Conservation (phyloP, 495 filamentous ascomycete genomes). For the Cercophora samala region DNA sequence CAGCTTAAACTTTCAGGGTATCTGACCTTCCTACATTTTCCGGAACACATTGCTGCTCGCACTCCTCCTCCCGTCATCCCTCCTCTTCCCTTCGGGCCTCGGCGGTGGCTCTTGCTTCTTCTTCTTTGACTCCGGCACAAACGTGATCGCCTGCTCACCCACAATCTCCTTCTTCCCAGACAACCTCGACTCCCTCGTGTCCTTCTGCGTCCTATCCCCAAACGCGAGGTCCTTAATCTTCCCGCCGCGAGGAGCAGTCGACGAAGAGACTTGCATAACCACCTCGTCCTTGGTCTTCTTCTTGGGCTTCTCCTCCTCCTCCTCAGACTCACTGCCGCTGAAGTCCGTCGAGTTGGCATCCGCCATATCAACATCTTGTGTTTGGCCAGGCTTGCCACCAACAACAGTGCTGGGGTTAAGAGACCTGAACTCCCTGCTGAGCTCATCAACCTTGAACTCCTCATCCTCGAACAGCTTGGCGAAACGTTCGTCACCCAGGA, state of each 20-base stretch:
- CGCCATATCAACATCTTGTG: slow-evolving; percentile 9
- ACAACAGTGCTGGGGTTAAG: slow-evolving; percentile 73
- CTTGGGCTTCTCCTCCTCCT: slow-evolving; percentile 40
- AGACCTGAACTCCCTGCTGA: slow-evolving; percentile 76
- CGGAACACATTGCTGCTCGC: slow-evolving; percentile 72
- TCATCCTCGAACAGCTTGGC: slow-evolving; percentile 82
- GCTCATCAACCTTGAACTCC: slow-evolving; percentile 90
- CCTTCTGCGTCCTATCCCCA: slow-evolving; percentile 59
- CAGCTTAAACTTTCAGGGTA: slow-evolving; percentile 13
- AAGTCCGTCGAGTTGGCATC: slow-evolving; percentile 18
- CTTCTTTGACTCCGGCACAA: slow-evolving; percentile 63
- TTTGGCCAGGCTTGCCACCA: background rate
- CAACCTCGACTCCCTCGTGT: slow-evolving; percentile 42
- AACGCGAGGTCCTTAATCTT: slow-evolving; percentile 61
- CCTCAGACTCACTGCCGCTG: slow-evolving; percentile 19
- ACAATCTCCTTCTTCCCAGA: slow-evolving; percentile 54
- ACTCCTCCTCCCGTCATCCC: slow-evolving; percentile 57
- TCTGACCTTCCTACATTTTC: slow-evolving; percentile 42
- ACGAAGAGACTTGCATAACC: slow-evolving; percentile 68
- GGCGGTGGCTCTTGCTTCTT: slow-evolving; percentile 39
- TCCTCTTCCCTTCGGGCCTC: slow-evolving; percentile 38
- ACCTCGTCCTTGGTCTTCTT: slow-evolving; percentile 42
- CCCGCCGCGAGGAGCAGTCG: slow-evolving; percentile 53
- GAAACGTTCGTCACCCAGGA: slow-evolving; percentile 85
- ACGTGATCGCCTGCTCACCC: slow-evolving; percentile 84